Percentiles rank a stretch among this genome's conserved stretches.
Evolutionary conservation across 768 basidiomycete species (phyloP).

Genomic region (Lactarius tabidus): DNA sequence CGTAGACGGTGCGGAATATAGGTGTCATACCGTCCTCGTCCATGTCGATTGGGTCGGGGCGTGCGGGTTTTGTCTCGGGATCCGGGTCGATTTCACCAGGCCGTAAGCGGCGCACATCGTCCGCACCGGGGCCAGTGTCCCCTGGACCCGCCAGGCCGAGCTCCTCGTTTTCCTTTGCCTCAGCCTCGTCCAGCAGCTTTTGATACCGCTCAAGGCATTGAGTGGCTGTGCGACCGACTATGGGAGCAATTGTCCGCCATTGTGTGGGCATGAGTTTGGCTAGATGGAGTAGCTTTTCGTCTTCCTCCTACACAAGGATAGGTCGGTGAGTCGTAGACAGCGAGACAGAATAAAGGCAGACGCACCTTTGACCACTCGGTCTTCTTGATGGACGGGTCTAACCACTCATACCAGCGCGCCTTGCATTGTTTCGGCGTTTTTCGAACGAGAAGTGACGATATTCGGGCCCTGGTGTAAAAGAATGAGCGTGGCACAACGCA

Average conservation of each 20-base stretch:
- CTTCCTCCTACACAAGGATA: slow-evolving; percentile 65
- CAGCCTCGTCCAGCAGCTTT: slow-evolving; percentile 94
- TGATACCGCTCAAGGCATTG: slow-evolving; percentile 99
- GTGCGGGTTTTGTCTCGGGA: slow-evolving; percentile 96
- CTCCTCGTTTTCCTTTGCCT: slow-evolving; percentile 94
- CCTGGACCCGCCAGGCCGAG: slow-evolving; percentile 82
- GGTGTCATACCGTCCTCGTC: slow-evolving; percentile 84
- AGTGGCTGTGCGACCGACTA: slow-evolving; percentile 95
- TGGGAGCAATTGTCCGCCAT: slow-evolving; percentile 98
- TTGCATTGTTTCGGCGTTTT: slow-evolving; percentile 99
- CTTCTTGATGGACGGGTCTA: slow-evolving; percentile 99
- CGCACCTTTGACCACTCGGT: slow-evolving; percentile 98
- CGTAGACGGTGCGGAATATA: background rate
- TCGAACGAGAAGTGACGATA: slow-evolving; percentile 93
- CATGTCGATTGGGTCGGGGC: slow-evolving; percentile 99
- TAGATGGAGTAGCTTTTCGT: slow-evolving; percentile 95
- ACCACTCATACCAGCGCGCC: slow-evolving; percentile 98
- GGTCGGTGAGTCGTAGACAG: background rate
- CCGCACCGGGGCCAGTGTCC: slow-evolving; percentile 84
- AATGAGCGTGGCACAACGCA: slow-evolving; percentile 11
- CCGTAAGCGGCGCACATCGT: slow-evolving; percentile 81
- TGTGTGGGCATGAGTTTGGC: slow-evolving; percentile 99
- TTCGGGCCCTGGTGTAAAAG: slow-evolving; percentile 75
- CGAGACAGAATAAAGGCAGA: slow-evolving; percentile 5
- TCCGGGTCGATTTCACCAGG: slow-evolving; percentile 99